phyloP scores from a whole-genome alignment of 2,329 filamentous ascomycete genomes.

The Botrytis tulipae region DNA sequence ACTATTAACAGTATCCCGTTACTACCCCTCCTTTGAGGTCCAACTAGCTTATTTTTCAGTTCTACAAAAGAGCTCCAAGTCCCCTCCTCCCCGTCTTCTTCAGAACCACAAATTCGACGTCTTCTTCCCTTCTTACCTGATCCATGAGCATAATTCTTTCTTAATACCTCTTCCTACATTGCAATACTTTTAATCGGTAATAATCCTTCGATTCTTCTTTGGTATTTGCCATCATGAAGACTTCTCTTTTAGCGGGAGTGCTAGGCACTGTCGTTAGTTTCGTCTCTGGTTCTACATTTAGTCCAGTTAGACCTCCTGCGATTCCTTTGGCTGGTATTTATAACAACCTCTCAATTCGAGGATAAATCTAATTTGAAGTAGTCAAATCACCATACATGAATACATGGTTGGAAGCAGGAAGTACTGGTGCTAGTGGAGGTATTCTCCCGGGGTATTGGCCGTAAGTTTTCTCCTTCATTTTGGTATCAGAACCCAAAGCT shows the following conservation, averaged over 20 bases:
- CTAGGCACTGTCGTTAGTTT: conserved; percentile 17
- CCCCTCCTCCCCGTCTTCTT: not conserved
- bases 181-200: not conserved
- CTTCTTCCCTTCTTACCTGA: not conserved
- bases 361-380: conserved; percentile 13
- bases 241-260: conserved; percentile 19
- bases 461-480: conserved; percentile 18
- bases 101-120: not conserved
- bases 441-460: conserved; percentile 57
- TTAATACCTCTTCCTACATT: not conserved
- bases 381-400: conserved; percentile 72
- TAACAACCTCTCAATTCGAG: not conserved
- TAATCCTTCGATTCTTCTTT: not conserved
- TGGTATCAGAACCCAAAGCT: conserved; percentile 2
- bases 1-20: not conserved
- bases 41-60: not conserved
- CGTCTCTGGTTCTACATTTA: conserved; percentile 52
- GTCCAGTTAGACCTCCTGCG: conserved; percentile 63
- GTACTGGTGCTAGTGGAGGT: conserved; percentile 60
- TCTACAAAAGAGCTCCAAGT: conserved; percentile 7
- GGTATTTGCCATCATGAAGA: conserved; percentile 23
- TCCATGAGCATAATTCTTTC: not conserved
- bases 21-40: conserved; percentile 1
- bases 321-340: conserved; percentile 61
- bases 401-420: conserved; percentile 67